Conservation (phyloP, 768 basidiomycete genomes). For the Mycena epipterygia region DNA sequence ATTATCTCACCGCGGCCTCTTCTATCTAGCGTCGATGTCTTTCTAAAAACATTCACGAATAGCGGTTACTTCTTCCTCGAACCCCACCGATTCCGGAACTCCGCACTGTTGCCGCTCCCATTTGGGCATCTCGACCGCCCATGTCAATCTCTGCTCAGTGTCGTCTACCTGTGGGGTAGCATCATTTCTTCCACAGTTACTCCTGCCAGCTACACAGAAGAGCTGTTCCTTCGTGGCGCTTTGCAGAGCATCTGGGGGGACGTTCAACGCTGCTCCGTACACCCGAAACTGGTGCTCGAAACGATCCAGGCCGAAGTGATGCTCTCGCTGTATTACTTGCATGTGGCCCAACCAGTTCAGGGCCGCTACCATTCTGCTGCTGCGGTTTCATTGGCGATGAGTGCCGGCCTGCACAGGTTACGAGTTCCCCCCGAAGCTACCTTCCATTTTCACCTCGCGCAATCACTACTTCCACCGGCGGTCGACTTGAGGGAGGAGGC, state of each 20-base stretch:
- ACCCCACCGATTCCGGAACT: constrained; percentile 58
- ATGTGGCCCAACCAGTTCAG: constrained; percentile 62
- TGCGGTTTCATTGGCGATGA: constrained; percentile 50
- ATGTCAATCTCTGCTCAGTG: constrained; percentile 62
- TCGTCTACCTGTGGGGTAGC: constrained; percentile 67
- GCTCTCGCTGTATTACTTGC: constrained; percentile 64
- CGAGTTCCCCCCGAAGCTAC: background rate
- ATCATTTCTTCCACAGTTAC: constrained; percentile 56
- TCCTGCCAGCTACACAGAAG: constrained; percentile 39
- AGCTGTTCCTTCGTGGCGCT: background rate
- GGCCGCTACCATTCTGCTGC: constrained; percentile 66
- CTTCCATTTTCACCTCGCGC: background rate
- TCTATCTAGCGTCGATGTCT: constrained; percentile 5
- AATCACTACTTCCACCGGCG: background rate
- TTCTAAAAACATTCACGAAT: constrained; percentile 16
- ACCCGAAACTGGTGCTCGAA: constrained; percentile 56
- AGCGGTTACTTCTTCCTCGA: constrained; percentile 39
- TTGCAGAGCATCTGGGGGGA: constrained; percentile 17
- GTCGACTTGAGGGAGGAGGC: background rate
- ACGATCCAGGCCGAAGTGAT: constrained; percentile 67
- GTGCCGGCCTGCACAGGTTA: background rate
- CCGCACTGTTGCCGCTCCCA: constrained; percentile 61
- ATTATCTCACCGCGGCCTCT: too few species aligned
- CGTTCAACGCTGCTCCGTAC: background rate
- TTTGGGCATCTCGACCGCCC: constrained; percentile 64